Evolutionary conservation across 352 stramenopile species (phyloP), one percentile per base, ranked within the genome.

Genomic region (Pseudoperonospora humuli): DNA sequence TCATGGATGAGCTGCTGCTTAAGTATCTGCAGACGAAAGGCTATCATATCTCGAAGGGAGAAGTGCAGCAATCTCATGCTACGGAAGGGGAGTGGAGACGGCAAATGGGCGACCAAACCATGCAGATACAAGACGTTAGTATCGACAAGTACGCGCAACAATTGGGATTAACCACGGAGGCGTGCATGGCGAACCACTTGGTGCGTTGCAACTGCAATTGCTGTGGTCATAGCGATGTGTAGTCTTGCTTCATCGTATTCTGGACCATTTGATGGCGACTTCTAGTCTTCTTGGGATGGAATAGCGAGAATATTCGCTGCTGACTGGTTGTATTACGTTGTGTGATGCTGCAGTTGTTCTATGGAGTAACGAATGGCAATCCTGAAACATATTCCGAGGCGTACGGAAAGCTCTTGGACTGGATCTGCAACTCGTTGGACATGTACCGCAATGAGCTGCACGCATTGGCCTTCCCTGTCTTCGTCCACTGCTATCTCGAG

Each of bases 371-470:
- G 1, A 54, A 57, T 7, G 76, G 74, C 14, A 63, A 88, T 34
- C 70, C 76, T 3, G 46, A 47, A 17, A 57, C 61, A 17, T 92
- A 86, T 47, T 62, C 75, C n/a, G 69, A 84, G 5, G 72, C 75
- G 43, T 92, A 90, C 52, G 43, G 44, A 13, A 67, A 73, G 49
- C 58, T 92, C n/a, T 35, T 86, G 28, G 71, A 85, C 29, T 92
- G 80, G 80, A 82, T 92, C 36, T 81, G 71, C 57, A 89, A 88
- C 52, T 84, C 80, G 50, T 56, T 92, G 9, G 80, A 92, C 40
- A 85, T 88, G 75, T 88, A 88, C 57, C 85, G 85, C 42, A 84
- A 77, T 54, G 80, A 92, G 52, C 56, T 92, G 33, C 77, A 92
- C 44, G 73, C 69, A 0, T 67, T 92, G 31, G 61, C 72, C 23